Conservation (phyloP, 1,139 yeast species). For the Magnusiomyces magnusii region DNA sequence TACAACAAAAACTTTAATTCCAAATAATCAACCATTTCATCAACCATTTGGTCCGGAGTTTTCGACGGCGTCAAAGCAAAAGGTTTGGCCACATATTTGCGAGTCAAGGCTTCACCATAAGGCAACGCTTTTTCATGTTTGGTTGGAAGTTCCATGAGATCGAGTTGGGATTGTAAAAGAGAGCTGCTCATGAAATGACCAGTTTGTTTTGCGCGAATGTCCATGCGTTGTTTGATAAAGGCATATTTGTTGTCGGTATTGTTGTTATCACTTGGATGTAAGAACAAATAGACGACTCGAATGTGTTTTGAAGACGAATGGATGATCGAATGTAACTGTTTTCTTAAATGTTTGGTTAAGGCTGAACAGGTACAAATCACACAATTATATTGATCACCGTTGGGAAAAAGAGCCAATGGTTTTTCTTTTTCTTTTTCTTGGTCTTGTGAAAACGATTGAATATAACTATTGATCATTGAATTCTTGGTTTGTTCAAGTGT, state of each 20-base stretch:
- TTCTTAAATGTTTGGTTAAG: neutral
- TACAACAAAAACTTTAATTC: neutral
- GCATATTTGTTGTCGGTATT: neutral
- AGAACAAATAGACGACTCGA: neutral
- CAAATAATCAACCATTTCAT: slow-evolving; percentile 8
- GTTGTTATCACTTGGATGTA: neutral
- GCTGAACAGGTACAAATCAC: neutral
- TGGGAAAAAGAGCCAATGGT: neutral
- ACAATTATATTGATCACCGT: neutral
- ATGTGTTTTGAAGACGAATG: neutral
- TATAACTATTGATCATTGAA: neutral
- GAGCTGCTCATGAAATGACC: slow-evolving; percentile 81
- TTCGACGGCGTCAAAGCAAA: slow-evolving; percentile 6
- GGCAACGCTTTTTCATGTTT: neutral
- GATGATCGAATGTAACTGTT: neutral
- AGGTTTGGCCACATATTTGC: neutral
- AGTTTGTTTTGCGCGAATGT: slow-evolving; percentile 20
- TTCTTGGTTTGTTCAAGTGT: neutral
- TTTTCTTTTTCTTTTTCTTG: neutral
- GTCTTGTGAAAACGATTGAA: neutral
- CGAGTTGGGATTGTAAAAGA: slow-evolving; percentile 76
- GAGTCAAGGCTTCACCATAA: no score
- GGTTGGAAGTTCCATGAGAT: slow-evolving; percentile 62
- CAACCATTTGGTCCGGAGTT: slow-evolving; percentile 16
- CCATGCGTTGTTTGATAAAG: slow-evolving; percentile 52